Percentiles rank a stretch among this genome's conserved stretches.
These are phyloP conservation scores for Rhynchosporium secalis DNA, from an alignment of 2,329 filamentous ascomycete genomes.

Conservation along the genomic window DNA sequence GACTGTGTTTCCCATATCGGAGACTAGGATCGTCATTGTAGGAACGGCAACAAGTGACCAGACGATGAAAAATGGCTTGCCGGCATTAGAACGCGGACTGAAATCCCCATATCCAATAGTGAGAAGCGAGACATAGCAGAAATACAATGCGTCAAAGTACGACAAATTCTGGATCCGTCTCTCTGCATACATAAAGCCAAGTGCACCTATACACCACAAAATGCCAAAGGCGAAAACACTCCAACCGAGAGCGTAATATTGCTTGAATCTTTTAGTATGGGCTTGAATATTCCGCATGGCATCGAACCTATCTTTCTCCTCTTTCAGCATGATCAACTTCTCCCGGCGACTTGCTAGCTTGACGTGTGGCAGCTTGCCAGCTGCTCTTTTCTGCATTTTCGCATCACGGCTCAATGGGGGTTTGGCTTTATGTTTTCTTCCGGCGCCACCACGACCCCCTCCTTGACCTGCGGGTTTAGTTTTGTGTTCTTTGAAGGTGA, in stretches of 20 bases:
- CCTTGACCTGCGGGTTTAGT: conserved; percentile 19
- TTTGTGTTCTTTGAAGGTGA: conserved; percentile 40
- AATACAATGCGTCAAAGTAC: conserved; percentile 69
- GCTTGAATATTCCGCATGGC: conserved; percentile 64
- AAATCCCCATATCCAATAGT: conserved; percentile 72
- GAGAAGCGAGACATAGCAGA: conserved; percentile 66
- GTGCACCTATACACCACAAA: conserved; percentile 65
- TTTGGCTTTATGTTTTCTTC: conserved; percentile 20
- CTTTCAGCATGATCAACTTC: conserved; percentile 55
- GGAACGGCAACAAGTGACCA: conserved; percentile 70
- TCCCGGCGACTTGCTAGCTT: conserved; percentile 31
- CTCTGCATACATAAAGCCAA: conserved; percentile 64
- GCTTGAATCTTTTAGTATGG: conserved; percentile 59
- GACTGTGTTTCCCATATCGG: conserved; percentile 64
- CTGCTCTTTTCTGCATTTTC: conserved; percentile 29
- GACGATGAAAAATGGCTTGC: conserved; percentile 68
- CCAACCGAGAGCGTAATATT: conserved; percentile 58
- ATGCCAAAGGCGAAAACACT: conserved; percentile 60
- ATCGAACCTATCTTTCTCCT: conserved; percentile 61
- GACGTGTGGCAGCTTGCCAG: conserved; percentile 18
- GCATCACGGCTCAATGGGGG: conserved; percentile 33
- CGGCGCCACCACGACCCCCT: conserved; percentile 37
- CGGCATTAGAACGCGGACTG: conserved; percentile 62
- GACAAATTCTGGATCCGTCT: conserved; percentile 50
- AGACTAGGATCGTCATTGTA: conserved; percentile 68